Base-by-base conservation (phyloP, 768 basidiomycete species). In the Suillus brevipes region DNA sequence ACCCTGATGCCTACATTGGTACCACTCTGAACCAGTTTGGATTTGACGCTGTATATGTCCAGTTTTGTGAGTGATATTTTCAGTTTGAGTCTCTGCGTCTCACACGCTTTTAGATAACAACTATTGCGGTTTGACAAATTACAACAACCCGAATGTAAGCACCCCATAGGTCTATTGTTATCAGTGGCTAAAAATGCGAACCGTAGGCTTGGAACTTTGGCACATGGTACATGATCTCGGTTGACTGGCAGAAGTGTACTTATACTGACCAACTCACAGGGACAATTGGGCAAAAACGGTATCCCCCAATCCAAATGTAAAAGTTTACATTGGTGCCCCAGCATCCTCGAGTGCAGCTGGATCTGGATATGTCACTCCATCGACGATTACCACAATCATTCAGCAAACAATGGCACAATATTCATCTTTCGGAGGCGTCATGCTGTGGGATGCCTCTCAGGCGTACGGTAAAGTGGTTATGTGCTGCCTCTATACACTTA, bases 41-140 rank as follows among this genome's bases (percentile, higher is more conserved):
- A 1, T 84, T 85, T 62, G 83, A 85, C 65, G 83, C 82, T 4
- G 74, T 84, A 60, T 84, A 82, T 49, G 84, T 84, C 28, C 83
- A 84, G 67, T 84, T 84, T 73, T 84, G 83, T 68, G 57, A 14
- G 65, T 57, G 63, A 64, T 20, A 20, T 37, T 42, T 31, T 28
- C 14, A 37, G 34, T 45, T 38, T 10, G 1, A 50, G 31, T 34
- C 25, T 40, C 13, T 61, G 14, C 25, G 6, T 3, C 16, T n/a
- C n/a, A 64, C 65, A 9, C 28, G 13, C 12, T 2, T 18, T n/a
- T 62, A 83, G 82, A 85, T 67, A 84, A 84, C 71, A 84, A 84
- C 67, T 80, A 72, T 59, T 84, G 83, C 60, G 78, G 65, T 6
- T 53, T 84, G 23, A 69, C 65, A 43, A 72, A 77, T 53, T 82